Conservation (phyloP, 306 rosid genomes). For the Potentilla sterilis region DNA sequence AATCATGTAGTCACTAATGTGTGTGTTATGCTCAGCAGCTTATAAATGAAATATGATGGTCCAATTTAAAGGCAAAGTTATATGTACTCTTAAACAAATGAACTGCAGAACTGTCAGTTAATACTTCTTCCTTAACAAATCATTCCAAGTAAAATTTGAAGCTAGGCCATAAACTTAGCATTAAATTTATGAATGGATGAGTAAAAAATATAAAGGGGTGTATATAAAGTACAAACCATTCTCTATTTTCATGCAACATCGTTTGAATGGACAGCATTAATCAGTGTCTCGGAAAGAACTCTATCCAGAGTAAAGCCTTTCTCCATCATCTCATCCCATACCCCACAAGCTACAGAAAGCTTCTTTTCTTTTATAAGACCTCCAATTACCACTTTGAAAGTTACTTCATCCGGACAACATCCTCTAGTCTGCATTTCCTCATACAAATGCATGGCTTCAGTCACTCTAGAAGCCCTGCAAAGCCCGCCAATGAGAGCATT, state of each 20-base stretch:
- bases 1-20: background rate
- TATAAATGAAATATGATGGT: background rate
- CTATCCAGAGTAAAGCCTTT: constrained; percentile 78
- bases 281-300: constrained; percentile 54
- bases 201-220: constrained; percentile 15
- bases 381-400: constrained; percentile 80
- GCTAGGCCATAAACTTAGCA: background rate
- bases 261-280: constrained; percentile 54
- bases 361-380: constrained; percentile 65
- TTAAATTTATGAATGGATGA: background rate
- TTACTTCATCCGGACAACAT: constrained; percentile 65
- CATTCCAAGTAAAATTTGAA: background rate
- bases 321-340: constrained; percentile 99
- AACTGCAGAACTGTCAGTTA: background rate
- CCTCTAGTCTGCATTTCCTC: constrained; percentile 79
- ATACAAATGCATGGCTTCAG: constrained; percentile 61
- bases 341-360: constrained; percentile 59
- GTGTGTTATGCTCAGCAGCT: background rate
- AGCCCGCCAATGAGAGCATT: constrained; percentile 86
- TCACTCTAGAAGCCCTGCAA: constrained; percentile 61
- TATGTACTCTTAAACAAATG: background rate
- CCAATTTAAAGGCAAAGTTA: background rate
- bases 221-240: constrained; percentile 6
- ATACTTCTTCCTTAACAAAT: background rate
- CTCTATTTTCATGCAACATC: constrained; percentile 34